Evolutionary conservation across 495 filamentous ascomycete species (phyloP).

Genomic region (Usnea hakonensis): DNA sequence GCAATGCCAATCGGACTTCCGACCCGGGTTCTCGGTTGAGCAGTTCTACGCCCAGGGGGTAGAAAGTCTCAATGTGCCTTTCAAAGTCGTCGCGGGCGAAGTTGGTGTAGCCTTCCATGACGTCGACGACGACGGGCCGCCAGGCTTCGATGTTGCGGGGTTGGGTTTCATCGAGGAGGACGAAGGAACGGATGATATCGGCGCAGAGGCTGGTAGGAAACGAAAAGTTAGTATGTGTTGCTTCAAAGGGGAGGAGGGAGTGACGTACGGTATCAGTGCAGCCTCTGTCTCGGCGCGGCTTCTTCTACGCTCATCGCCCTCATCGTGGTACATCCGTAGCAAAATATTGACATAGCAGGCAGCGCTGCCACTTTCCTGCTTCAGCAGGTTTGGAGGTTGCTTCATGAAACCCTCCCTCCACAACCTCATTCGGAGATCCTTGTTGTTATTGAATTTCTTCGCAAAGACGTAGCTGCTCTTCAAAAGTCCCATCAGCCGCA

Average conservation of each 20-base stretch:
- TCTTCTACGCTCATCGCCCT: slow-evolving; percentile 68
- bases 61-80: slow-evolving; percentile 72
- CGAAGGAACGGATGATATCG: slow-evolving; percentile 81
- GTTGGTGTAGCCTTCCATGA: slow-evolving; percentile 87
- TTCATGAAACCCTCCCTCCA: slow-evolving; percentile 99
- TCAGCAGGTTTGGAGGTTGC: slow-evolving; percentile 95
- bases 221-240: slow-evolving; percentile 12
- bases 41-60: slow-evolving; percentile 78
- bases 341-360: slow-evolving; percentile 91
- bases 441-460: slow-evolving; percentile 93
- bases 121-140: slow-evolving; percentile 94
- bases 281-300: slow-evolving; percentile 75
- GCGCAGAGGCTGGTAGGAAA: slow-evolving; percentile 60
- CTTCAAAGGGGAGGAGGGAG: background rate
- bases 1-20: slow-evolving; percentile 69
- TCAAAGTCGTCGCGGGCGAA: slow-evolving; percentile 80
- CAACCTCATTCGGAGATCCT: slow-evolving; percentile 85
- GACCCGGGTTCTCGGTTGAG: slow-evolving; percentile 67
- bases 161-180: slow-evolving; percentile 81
- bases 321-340: slow-evolving; percentile 93
- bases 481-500: slow-evolving; percentile 85
- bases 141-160: slow-evolving; percentile 93
- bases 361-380: slow-evolving; percentile 89
- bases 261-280: slow-evolving; percentile 74
- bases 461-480: slow-evolving; percentile 96